Percentiles rank a stretch among this genome's conserved stretches.
Evolutionary conservation across 306 rosid species (phyloP).

Genomic region (Gillenia trifoliata): DNA sequence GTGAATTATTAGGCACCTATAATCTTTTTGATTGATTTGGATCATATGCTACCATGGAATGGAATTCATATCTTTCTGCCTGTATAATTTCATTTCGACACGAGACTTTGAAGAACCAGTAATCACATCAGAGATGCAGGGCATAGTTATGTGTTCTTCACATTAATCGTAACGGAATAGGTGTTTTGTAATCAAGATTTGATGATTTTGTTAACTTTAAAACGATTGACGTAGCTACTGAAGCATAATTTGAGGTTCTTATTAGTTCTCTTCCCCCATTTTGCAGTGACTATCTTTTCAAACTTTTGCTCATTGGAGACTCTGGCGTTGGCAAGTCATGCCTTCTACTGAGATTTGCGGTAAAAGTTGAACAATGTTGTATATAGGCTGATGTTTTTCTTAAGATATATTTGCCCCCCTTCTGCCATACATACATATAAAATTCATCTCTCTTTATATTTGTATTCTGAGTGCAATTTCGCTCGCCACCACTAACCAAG

Average conservation of each 20-base stretch:
- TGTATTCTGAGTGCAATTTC: neutral
- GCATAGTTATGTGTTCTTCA: neutral
- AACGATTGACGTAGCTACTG: too few species aligned
- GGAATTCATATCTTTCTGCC: neutral
- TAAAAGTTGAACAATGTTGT: conserved; percentile 17
- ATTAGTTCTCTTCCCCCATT: neutral
- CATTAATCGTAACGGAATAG: neutral
- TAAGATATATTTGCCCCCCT: neutral
- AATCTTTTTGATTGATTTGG: neutral
- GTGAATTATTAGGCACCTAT: neutral
- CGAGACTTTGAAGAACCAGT: neutral
- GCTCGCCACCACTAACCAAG: neutral
- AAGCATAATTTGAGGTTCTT: neutral
- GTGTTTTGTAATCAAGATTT: neutral
- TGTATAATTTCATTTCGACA: neutral
- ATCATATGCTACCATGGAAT: neutral
- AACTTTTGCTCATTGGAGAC: conserved; percentile 78
- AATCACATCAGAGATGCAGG: neutral
- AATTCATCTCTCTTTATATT: neutral
- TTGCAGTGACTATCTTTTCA: conserved; percentile 70
- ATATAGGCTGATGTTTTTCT: neutral
- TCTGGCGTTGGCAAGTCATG: conserved; percentile 85
- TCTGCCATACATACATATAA: neutral
- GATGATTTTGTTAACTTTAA: too few species aligned
- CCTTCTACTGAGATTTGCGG: conserved; percentile 81